phyloP scores from a whole-genome alignment of 1,284 basidiomycete genomes.

The Leccinum fallax region DNA sequence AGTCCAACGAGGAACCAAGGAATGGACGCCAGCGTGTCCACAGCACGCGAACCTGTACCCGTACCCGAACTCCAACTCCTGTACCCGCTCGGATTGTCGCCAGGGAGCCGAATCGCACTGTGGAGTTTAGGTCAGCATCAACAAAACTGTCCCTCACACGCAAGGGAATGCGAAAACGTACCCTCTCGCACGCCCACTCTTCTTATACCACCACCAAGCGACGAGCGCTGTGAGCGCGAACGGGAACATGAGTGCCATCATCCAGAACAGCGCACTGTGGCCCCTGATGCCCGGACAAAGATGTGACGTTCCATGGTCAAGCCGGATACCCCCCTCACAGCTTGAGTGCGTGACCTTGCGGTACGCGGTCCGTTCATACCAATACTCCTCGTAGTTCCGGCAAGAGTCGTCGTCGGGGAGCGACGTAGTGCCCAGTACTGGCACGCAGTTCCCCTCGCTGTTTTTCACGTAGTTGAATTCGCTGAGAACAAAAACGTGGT shows the following conservation, averaged over 20 bases:
- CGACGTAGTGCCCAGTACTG: slow-evolving; percentile 67
- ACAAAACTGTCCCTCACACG: not conserved
- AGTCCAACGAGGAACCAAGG: slow-evolving; percentile 88
- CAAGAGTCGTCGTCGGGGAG: slow-evolving; percentile 66
- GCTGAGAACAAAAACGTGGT: slow-evolving; percentile 41
- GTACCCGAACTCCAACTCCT: slow-evolving; percentile 45
- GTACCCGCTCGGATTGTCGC: slow-evolving; percentile 38
- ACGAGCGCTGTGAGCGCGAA: slow-evolving; percentile 73
- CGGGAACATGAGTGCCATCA: slow-evolving; percentile 72
- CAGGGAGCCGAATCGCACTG: slow-evolving; percentile 80
- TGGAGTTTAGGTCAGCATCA: slow-evolving; percentile 6
- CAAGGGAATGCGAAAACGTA: slow-evolving; percentile 39
- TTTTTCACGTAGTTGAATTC: slow-evolving; percentile 89
- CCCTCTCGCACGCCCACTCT: slow-evolving; percentile 72
- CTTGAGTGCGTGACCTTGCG: slow-evolving; percentile 86
- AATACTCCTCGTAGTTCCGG: slow-evolving; percentile 64
- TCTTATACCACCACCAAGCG: slow-evolving; percentile 79
- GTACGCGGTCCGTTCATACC: slow-evolving; percentile 91
- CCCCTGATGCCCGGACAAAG: slow-evolving; percentile 77
- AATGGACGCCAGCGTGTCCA: slow-evolving; percentile 78
- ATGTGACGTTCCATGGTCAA: slow-evolving; percentile 74
- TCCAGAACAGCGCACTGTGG: slow-evolving; percentile 82
- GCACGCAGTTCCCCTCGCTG: slow-evolving; percentile 69
- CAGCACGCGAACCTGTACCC: slow-evolving; percentile 45
- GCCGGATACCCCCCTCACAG: slow-evolving; percentile 51